Base-by-base conservation (phyloP, 805 yeast genomes). In the Saitoella complicata region DNA sequence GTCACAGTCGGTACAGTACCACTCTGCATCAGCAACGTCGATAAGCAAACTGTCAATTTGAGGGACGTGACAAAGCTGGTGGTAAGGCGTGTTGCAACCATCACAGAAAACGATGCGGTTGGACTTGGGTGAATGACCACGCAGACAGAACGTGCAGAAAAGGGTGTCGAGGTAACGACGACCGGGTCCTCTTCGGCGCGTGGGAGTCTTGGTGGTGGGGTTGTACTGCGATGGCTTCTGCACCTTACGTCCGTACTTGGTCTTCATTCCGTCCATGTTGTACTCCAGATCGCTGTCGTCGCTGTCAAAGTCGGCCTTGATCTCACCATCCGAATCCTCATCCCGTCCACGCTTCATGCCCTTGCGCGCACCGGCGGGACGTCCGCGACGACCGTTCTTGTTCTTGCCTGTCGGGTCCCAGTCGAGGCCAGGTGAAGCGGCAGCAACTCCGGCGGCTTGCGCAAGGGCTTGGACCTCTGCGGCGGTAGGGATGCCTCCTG, bases 11-110 rank as follows among this genome's bases (percentile, higher is more conserved):
- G 53, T 53, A 49, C 69, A 64, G 49, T 58, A 64, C 67, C 67
- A 64, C 48, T 60, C 59, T 5, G 64, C 63, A 41, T 64, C 68
- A 1, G 63, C 62, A 10, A 64, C 62, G 30, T 63, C 66, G 10
- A 64, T 62, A 31, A 58, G 62, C 8, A 62, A 53, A 5, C 64
- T 51, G 41, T 64, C 69, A 12, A 65, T 61, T 7, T 57, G 60
- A 9, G 69, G 69, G 29, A 53, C 53, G 50, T 64, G 68, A 46
- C 69, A 64, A 31, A 62, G 53, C 45, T 64, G 65, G 39, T 64
- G 68, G 47, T 60, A 64, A 1, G 67, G 65, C 11, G 61, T 58
- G 33, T 56, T 53, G 56, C 70, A 69, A 43, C 62, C 63, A 47
- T 60, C 62, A 49, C 68, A 64, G 43, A 63, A 62, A 8, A 64